Base-by-base conservation (phyloP, 1,284 basidiomycete genomes). In the Heterobasidion irregulare region DNA sequence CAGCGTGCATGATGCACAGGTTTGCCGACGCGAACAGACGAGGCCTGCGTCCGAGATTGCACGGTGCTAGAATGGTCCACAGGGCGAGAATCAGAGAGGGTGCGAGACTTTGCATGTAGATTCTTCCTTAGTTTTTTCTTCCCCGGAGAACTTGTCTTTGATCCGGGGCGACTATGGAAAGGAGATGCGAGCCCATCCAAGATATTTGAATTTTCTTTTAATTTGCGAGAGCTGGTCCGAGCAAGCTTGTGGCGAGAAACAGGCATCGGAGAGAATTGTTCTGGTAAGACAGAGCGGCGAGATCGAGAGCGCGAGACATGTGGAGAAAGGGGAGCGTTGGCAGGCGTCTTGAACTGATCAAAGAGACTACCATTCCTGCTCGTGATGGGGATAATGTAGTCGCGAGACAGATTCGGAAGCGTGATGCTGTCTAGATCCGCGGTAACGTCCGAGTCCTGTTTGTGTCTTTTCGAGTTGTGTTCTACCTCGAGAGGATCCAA, bases 131-230 rank as follows among this genome's bases (percentile, higher is more conserved):
- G 52, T 35, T 43, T 57, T 61, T 58, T 62, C 33, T 54, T 62
- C 38, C 65, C 66, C 1, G 79, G 76, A 54, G 79, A 80, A 35
- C 71, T 57, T 26, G 66, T 57, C 36, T 68, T 66, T 57, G 78
- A 79, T 44, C 64, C 68, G 19, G 76, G 75, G 47, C 71, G 71
- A 58, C 76, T 77, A 53, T 61, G 63, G 61, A 70, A 72, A 18
- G 70, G 75, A 60, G 63, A 72, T 41, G 70, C 72, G 51, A 73
- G 67, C 47, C 57, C 56, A 38, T 53, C 46, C 19, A 49, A 56
- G 55, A 54, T 61, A 44, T 9, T 52, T 6, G 53, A 44, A 51
- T 80, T 80, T 64, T 80, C 79, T 59, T 79, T 79, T 50, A 77
- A 67, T 50, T 70, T 72, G 48, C 69, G 68, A 56, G 78, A 80